Percentiles rank a stretch among this genome's conserved stretches.
Evolutionary conservation across 106 monocot species (phyloP).

Genomic region (Allium cepa): DNA sequence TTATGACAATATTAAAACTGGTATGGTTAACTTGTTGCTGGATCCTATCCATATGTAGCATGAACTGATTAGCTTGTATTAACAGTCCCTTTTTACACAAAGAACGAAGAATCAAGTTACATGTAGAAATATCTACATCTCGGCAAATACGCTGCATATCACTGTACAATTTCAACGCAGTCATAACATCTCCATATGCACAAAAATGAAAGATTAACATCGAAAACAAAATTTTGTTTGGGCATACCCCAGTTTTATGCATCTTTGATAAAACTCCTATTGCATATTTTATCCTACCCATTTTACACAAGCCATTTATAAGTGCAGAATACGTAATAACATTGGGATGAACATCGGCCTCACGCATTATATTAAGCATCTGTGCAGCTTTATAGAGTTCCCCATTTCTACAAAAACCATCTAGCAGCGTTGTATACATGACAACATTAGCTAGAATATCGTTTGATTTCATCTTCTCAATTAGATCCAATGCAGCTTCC

Average conservation of each 20-base stretch:
- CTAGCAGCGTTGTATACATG: conserved; percentile 54
- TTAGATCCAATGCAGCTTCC: conserved; percentile 33
- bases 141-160: conserved; percentile 25
- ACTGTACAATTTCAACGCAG: conserved; percentile 44
- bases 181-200: conserved; percentile 32
- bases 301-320: conserved; percentile 51
- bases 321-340: conserved; percentile 62
- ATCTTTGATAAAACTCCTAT: conserved; percentile 42
- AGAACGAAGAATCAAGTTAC: conserved; percentile 37
- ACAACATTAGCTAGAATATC: conserved; percentile 32
- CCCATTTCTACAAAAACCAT: conserved; percentile 55
- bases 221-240: conserved; percentile 43
- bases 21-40: conserved; percentile 16
- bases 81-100: conserved; percentile 39
- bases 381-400: conserved; percentile 26
- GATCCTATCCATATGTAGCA: conserved; percentile 58
- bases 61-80: conserved; percentile 52
- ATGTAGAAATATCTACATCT: conserved; percentile 26
- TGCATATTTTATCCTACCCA: conserved; percentile 18
- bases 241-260: conserved; percentile 40
- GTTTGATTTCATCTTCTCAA: conserved; percentile 34
- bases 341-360: conserved; percentile 45
- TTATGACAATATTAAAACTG: conserved; percentile 52
- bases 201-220: conserved; percentile 43
- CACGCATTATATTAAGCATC: conserved; percentile 35